These are phyloP conservation scores for Aspergillus sp. DNA, from an alignment of 2,329 filamentous ascomycete genomes.

Conservation along the genomic window DNA sequence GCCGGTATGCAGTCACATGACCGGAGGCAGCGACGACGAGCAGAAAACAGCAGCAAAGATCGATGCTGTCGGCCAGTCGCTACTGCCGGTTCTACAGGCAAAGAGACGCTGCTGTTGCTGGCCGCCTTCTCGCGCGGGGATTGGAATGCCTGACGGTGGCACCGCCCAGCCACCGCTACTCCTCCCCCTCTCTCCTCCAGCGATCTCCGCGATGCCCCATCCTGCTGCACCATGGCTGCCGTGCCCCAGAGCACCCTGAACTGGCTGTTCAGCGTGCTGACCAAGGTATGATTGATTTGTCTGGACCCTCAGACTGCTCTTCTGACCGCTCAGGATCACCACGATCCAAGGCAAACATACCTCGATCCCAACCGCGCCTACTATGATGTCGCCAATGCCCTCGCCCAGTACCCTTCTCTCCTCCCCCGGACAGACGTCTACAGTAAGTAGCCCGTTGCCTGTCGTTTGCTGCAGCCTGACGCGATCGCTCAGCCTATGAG, in stretches of 20 bases:
- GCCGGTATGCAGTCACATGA: too few species aligned
- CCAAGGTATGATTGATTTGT: constrained; percentile 46
- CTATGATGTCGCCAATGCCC: constrained; percentile 74
- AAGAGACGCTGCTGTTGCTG: too few species aligned
- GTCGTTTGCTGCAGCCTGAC: constrained; percentile 4
- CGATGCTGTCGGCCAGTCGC: too few species aligned
- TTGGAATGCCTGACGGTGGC: too few species aligned
- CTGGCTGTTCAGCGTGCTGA: constrained; percentile 89
- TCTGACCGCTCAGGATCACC: constrained; percentile 23
- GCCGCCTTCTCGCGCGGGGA: too few species aligned
- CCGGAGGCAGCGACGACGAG: too few species aligned
- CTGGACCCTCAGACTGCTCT: constrained; percentile 4
- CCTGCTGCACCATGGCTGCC: constrained; percentile 41
- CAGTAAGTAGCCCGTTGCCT: constrained; percentile 55
- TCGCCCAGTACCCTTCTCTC: constrained; percentile 70
- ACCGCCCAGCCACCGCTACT: too few species aligned
- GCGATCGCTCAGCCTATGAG: constrained; percentile 60
- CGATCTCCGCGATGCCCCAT: constrained; percentile 1
- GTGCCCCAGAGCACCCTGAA: constrained; percentile 85
- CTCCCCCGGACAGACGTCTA: constrained; percentile 88
- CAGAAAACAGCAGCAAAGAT: too few species aligned
- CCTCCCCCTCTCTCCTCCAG: constrained; percentile 10
- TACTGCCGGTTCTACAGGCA: too few species aligned
- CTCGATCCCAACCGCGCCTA: constrained; percentile 87
- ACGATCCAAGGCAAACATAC: constrained; percentile 62